Base-by-base conservation (phyloP, 768 basidiomycete genomes). In the Lactifluus hygrophoroides region DNA sequence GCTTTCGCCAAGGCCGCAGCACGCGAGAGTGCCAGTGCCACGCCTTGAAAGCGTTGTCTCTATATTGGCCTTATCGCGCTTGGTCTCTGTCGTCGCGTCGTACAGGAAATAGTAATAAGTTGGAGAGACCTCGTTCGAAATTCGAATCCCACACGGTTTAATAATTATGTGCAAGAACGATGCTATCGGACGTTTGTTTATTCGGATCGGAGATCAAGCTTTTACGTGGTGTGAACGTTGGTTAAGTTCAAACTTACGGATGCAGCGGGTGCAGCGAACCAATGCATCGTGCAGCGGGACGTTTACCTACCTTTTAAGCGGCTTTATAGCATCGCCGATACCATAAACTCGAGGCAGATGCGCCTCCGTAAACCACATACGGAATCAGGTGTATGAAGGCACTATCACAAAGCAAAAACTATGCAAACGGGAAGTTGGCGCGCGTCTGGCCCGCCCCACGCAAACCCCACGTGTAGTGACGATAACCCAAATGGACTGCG, bases 171-270 rank as follows among this genome's bases (percentile, higher is more conserved):
- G 46, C 32, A 32, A 5, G 32, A 54, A 27, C 38, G 32, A 40
- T 28, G 19, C 45, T 28, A 42, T 35, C 30, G 38, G 14, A 30
- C 17, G 16, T 34, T 11, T 8, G 30, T n/a, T 37, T 27, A 9
- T 34, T 45, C 21, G 16, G 34, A 35, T 55, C 58, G 54, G 28
- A 56, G 54, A 60, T 60, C 28, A 42, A 44, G 34, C n/a, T 23
- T 16, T 60, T 50, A 55, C 58, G 58, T 58, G n/a, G n/a, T 58
- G 38, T 42, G 28, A 52, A 59, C 52, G 56, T 57, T 57, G 56
- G 43, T 30, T 44, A n/a, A 42, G 47, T 51, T 35, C 40, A 42
- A 27, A 49, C 30, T 48, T 32, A 19, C n/a, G 49, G 9, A 23
- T 17, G 34, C n/a, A 19, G 25, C 32, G 8, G 8, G 51, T 50